Percentiles rank a stretch among this genome's conserved stretches.
Evolutionary conservation across 345 rosid species (phyloP).

Genomic region (Linum lewisii): DNA sequence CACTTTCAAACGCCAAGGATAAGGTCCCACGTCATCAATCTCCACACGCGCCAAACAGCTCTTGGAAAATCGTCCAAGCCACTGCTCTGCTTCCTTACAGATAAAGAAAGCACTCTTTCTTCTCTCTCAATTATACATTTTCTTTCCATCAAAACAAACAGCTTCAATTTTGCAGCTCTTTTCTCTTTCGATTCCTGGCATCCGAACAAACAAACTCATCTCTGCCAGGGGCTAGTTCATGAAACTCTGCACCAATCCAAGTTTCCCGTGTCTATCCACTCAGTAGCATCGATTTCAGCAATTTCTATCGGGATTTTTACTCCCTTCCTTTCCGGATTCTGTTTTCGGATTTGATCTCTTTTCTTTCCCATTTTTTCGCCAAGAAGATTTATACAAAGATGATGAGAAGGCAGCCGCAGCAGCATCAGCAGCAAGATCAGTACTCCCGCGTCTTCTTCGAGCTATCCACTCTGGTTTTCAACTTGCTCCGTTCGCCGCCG

Average conservation of each 20-base stretch:
- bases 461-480: slow-evolving; percentile 53
- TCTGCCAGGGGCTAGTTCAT: neutral
- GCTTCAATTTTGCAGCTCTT: too few species aligned
- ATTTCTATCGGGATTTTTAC: neutral
- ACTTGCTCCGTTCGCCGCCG: slow-evolving; percentile 61
- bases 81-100: neutral
- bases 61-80: neutral
- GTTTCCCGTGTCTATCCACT: slow-evolving; percentile 22
- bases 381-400: slow-evolving; percentile 8
- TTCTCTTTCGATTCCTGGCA: too few species aligned
- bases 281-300: slow-evolving; percentile 28
- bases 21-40: slow-evolving; percentile 23
- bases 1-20: slow-evolving; percentile 4
- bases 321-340: neutral
- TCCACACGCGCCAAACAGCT: slow-evolving; percentile 9
- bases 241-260: neutral
- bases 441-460: slow-evolving; percentile 48
- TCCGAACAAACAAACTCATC: too few species aligned
- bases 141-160: slow-evolving; percentile 29
- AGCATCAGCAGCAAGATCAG: slow-evolving; percentile 32
- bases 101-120: slow-evolving; percentile 7
- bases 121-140: slow-evolving; percentile 9
- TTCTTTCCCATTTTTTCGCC: neutral
- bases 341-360: neutral
- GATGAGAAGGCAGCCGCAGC: slow-evolving; percentile 43